Evolutionary conservation across 768 basidiomycete genomes (phyloP), one percentile per base, ranked within the genome.

Genomic region (Gelatoporia subvermispora): DNA sequence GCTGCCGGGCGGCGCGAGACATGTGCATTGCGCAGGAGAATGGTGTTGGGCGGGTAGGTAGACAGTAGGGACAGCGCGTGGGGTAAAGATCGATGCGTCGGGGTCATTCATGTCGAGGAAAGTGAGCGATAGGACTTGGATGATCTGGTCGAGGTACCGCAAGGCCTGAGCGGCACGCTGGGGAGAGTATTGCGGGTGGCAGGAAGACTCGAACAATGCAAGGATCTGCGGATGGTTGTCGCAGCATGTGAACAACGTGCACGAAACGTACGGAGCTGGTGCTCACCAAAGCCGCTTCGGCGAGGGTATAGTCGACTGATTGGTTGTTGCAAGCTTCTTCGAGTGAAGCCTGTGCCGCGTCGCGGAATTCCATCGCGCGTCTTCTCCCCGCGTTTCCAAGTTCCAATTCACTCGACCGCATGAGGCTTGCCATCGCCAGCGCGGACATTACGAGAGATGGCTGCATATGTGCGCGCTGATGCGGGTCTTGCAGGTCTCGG

Each of bases 191-290:
- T 76, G 69, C 5, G 85, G 86, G 51, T 90, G 84, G 4, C 83
- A 76, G 1, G 84, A 89, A 0, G 79, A 76, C 62, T 91, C 88
- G 56, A 87, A 91, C 2, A 91, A 68, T 4, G 88, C 84, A 8
- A 90, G 72, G 42, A 91, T 79, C 87, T 87, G 35, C 22, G 15
- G 15, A 25, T n/a, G 9, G 18, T 37, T 4, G 13, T 16, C n/a
- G 17, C 4, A 31, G 7, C 28, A 31, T 13, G 28, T 31, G 7
- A 31, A 38, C 3, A 37, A 35, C 21, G 24, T 21, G 20, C 17
- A 39, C 38, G 8, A 42, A 16, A 11, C 20, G 1, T 22, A n/a
- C 22, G 5, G 21, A 21, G 20, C 23, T 3, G 13, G 13, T 22
- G 66, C 76, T 52, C 43, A 86, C 85, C 53, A 85, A 66, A 5